phyloP scores from a whole-genome alignment of 768 basidiomycete species.

The Mycena venus region DNA sequence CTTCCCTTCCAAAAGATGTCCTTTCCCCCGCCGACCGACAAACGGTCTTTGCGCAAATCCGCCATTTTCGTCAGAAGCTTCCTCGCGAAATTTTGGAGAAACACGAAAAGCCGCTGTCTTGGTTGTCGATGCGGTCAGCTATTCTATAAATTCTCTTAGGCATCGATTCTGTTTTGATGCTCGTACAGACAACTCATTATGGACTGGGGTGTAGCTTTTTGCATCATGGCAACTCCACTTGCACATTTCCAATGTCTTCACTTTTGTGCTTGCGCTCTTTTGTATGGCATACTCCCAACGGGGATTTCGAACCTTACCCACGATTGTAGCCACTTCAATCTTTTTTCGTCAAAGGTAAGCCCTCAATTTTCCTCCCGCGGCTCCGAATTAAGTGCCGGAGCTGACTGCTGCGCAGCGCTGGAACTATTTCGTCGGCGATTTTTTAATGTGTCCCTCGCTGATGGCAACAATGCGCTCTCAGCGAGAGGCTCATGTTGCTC shows the following conservation, averaged over 20 bases:
- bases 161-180: background rate
- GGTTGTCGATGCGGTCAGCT: background rate
- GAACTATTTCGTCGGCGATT: background rate
- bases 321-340: background rate
- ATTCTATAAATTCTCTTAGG: background rate
- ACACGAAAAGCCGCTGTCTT: background rate
- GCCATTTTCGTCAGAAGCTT: background rate
- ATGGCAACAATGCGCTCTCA: background rate
- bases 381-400: background rate
- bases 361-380: background rate
- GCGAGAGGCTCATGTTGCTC: background rate
- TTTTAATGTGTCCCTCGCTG: background rate
- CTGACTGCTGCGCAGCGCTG: background rate
- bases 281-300: background rate
- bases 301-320: background rate
- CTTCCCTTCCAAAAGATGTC: background rate
- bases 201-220: background rate
- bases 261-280: background rate
- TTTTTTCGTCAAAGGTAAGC: background rate
- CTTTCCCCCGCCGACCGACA: background rate
- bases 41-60: background rate
- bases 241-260: background rate
- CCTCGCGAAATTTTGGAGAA: background rate
- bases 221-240: background rate
- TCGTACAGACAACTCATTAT: background rate